A percentile compares a stretch with the other conserved stretches of the same genome.
phyloP scores from a whole-genome alignment of 345 rosid species.

The Capsella bursapastoris region DNA sequence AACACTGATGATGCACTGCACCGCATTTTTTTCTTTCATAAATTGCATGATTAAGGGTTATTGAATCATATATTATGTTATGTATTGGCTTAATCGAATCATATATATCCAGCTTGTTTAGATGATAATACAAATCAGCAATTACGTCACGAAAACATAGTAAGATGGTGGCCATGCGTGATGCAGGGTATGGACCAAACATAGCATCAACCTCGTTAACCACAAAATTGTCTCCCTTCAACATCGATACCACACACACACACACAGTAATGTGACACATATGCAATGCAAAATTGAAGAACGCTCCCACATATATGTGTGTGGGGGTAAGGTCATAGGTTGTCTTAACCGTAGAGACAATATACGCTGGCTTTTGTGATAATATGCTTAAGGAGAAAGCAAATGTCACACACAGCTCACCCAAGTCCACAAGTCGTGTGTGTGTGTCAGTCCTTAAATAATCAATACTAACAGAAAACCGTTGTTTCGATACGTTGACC shows the following conservation, averaged over 20 bases:
- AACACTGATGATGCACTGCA: too few relatives aligned
- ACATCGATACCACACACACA: conserved; percentile 27
- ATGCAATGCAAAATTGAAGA: conserved; percentile 4
- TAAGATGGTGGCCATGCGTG: conserved; percentile 31
- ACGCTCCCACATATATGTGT: neutral
- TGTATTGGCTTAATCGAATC: neutral
- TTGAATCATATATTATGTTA: neutral
- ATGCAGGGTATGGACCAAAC: conserved; percentile 39
- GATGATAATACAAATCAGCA: neutral
- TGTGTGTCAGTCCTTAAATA: neutral
- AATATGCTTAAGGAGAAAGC: conserved; percentile 36
- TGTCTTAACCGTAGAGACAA: conserved; percentile 30
- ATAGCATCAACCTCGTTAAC: conserved; percentile 38
- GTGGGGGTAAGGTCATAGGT: conserved; percentile 28
- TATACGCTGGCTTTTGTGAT: conserved; percentile 20
- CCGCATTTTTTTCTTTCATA: neutral
- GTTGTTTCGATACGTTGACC: conserved; percentile 24
- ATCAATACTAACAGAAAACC: conserved; percentile 28
- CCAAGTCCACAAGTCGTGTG: conserved; percentile 18
- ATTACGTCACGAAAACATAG: conserved; percentile 25
- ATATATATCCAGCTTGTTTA: conserved; percentile 1
- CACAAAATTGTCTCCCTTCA: conserved; percentile 42
- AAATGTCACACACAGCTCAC: conserved; percentile 28
- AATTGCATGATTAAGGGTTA: neutral
- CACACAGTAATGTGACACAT: neutral